phyloP scores from a whole-genome alignment of 768 basidiomycete species.

The Rhizopogon roseolus region DNA sequence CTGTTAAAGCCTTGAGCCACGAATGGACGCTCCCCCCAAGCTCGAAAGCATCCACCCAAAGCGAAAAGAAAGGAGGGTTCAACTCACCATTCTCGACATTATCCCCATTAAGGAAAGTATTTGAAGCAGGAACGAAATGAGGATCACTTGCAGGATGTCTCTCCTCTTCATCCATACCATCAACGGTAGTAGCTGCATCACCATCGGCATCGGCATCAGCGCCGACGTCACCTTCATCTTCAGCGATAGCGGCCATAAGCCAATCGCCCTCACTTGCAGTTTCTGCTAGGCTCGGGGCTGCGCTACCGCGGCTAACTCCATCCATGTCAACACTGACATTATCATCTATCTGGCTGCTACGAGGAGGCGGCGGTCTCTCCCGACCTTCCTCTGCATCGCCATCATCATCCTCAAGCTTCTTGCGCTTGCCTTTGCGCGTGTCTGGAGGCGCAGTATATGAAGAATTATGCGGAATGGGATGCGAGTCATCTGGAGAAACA shows the following conservation, averaged over 20 bases:
- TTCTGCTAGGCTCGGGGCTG: constrained; percentile 61
- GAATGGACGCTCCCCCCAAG: constrained; percentile 37
- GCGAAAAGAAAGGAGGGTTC: constrained; percentile 23
- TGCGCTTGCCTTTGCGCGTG: constrained; percentile 75
- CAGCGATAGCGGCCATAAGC: constrained; percentile 85
- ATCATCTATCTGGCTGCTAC: constrained; percentile 42
- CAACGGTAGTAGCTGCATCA: constrained; percentile 40
- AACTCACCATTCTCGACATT: constrained; percentile 50
- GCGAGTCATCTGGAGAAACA: constrained; percentile 75
- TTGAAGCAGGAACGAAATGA: constrained; percentile 27
- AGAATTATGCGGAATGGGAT: constrained; percentile 63
- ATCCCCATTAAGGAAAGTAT: constrained; percentile 27
- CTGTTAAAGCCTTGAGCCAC: constrained; percentile 41
- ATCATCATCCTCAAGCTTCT: constrained; percentile 88
- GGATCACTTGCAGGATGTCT: constrained; percentile 36
- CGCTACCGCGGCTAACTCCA: constrained; percentile 54
- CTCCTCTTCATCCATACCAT: constrained; percentile 42
- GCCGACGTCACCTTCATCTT: constrained; percentile 56
- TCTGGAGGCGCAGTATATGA: constrained; percentile 49
- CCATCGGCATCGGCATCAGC: constrained; percentile 54
- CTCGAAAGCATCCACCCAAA: constrained; percentile 46
- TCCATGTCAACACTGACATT: constrained; percentile 51
- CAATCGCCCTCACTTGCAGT: constrained; percentile 75
- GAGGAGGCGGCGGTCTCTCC: constrained; percentile 58
- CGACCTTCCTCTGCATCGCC: constrained; percentile 72